Percentiles rank a stretch among this genome's conserved stretches.
Conservation (phyloP, 169 alveolate species). For the Hepatocystis sp. region DNA sequence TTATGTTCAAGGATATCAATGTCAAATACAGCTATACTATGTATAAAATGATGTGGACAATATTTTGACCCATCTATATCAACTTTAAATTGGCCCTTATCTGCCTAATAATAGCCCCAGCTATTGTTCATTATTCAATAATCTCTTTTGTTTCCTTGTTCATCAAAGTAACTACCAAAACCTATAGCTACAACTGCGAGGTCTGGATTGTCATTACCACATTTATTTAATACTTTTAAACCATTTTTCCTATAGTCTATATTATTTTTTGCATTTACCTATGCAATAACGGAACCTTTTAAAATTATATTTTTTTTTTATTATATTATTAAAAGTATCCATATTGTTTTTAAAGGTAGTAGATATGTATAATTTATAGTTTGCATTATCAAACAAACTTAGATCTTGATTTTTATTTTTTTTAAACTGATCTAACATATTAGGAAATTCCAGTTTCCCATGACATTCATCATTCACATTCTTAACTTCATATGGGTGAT, state of each 20-base stretch:
- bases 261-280: slow-evolving; percentile 55
- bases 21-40: slow-evolving; percentile 32
- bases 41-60: slow-evolving; percentile 45
- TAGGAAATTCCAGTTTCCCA: not conserved
- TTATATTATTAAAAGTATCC: slow-evolving; percentile 34
- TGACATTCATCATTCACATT: slow-evolving; percentile 23
- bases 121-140: slow-evolving; percentile 66
- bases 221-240: slow-evolving; percentile 31
- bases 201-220: slow-evolving; percentile 66
- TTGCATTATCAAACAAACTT: not conserved
- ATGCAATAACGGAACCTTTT: slow-evolving; percentile 77
- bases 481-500: slow-evolving; percentile 24
- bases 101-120: slow-evolving; percentile 77
- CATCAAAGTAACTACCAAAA: slow-evolving; percentile 73
- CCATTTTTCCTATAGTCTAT: slow-evolving; percentile 76
- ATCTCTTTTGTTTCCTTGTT: slow-evolving; percentile 30
- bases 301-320: slow-evolving; percentile 65
- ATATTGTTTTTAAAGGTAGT: not conserved
- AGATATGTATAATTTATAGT: slow-evolving; percentile 14
- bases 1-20: slow-evolving; percentile 14
- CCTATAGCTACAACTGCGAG: slow-evolving; percentile 78
- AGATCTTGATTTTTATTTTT: not conserved
- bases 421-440: slow-evolving; percentile 30
- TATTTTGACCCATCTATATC: slow-evolving; percentile 62
- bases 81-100: slow-evolving; percentile 70